Evolutionary conservation across 352 stramenopile genomes (phyloP), one percentile per base, ranked within the genome.

Genomic region (Phytopythium chamaehyphon): DNA sequence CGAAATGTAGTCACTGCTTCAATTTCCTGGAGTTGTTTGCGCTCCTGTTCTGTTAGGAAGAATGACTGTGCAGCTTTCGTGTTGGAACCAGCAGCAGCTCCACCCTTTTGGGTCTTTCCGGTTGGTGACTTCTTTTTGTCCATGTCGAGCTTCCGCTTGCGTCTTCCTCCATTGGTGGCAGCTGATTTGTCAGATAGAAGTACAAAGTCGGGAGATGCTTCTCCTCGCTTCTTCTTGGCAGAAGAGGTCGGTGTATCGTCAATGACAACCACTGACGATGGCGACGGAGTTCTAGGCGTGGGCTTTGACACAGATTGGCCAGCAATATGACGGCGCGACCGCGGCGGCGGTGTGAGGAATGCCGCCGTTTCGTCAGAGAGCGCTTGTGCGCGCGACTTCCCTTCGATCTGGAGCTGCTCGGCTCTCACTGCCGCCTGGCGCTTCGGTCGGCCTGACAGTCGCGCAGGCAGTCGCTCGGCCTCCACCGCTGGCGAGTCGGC

Each of bases 1-100:
- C 77, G 78, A 35, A 91, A 76, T 6, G 64, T 57, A 7, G 67
- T 73, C 31, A 89, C 59, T 2, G 81, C 72, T 31, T 91, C 76
- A 50, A 88, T 83, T 52, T 87, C 78, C 38, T 88, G 74, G 0
- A 87, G 48, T 36, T 89, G 71, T 39, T 87, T 86, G 55, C 76
- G 80, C 50, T 85, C 66, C 40, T 76, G 55, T 23, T 86, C 71
- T 7, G 56, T 83, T 40, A 91, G 51, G 55, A 91, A 91, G 48
- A 91, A 85, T n/a, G 65, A 68, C 37, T 74, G 57, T 3, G 69
- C 62, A 2, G 57, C 11, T 33, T 74, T 72, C 22, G 11, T 15
- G 10, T 18, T 18, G 14, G 52, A 58, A 5, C 16, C 37, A 16
- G 24, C 45, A 15, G 24, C 44, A 5, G 28, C 15, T 40, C 40